Conservation (phyloP, 371 early-diverging fungal species). For the Mortierella sp. region DNA sequence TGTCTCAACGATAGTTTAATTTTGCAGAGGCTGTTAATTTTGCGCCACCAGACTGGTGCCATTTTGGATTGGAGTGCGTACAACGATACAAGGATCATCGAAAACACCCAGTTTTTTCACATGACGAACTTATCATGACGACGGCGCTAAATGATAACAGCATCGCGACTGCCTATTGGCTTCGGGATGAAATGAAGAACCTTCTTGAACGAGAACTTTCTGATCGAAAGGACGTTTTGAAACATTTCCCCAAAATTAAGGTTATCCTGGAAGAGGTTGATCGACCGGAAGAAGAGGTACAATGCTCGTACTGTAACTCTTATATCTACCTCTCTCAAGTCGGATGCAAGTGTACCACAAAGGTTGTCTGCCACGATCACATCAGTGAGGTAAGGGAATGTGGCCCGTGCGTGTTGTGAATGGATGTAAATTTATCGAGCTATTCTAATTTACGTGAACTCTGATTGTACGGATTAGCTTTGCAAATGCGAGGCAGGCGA, state of each 20-base stretch:
- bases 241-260: conserved; percentile 53
- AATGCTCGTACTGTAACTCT: conserved; percentile 78
- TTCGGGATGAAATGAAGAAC: conserved; percentile 65
- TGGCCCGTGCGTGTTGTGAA: no score
- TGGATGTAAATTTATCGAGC: no score
- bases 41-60: conserved; percentile 92
- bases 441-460: not conserved
- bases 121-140: conserved; percentile 88
- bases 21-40: conserved; percentile 97
- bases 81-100: conserved; percentile 83
- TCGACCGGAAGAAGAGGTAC: conserved; percentile 70
- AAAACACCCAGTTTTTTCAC: conserved; percentile 92
- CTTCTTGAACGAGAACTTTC: conserved; percentile 72
- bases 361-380: conserved; percentile 74
- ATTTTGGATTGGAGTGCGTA: conserved; percentile 82
- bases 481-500: conserved; percentile 65
- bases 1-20: conserved; percentile 72
- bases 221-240: conserved; percentile 63
- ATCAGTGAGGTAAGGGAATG: conserved; percentile 53
- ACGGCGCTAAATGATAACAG: conserved; percentile 64
- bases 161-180: conserved; percentile 68
- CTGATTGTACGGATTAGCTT: conserved; percentile 36
- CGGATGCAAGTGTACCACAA: conserved; percentile 72
- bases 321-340: conserved; percentile 81
- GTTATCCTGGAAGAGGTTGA: conserved; percentile 61